Conservation (phyloP, 495 filamentous ascomycete genomes). For the Penicillium herquei region DNA sequence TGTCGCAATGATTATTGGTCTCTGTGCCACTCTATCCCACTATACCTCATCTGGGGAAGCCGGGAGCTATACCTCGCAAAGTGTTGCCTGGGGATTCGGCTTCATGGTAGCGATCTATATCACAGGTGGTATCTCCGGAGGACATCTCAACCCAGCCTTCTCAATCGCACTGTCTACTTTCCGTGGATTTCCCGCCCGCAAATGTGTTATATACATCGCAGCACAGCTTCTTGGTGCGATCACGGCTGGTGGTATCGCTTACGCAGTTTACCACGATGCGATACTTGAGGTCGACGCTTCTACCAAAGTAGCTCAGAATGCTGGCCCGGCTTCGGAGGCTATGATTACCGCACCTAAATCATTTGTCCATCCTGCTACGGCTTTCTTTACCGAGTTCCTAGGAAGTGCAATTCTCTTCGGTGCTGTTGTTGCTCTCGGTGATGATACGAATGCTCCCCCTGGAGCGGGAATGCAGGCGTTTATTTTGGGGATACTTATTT, state of each 20-base stretch:
- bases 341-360: constrained; percentile 53
- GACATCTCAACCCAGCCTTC: constrained; percentile 17
- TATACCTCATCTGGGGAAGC: constrained; percentile 9
- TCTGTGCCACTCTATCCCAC: constrained; percentile 12
- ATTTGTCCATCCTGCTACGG: constrained; percentile 45
- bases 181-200: constrained; percentile 16
- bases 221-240: constrained; percentile 16
- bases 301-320: not conserved
- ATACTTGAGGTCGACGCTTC: constrained; percentile 9
- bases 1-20: constrained; percentile 15
- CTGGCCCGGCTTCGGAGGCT: constrained; percentile 36
- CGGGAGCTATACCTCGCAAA: constrained; percentile 11
- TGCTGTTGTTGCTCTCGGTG: constrained; percentile 23
- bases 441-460: constrained; percentile 23
- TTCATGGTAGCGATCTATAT: constrained; percentile 22
- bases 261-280: constrained; percentile 16
- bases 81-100: constrained; percentile 16
- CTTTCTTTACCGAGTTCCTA: constrained; percentile 36
- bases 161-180: constrained; percentile 17
- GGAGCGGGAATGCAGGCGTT: constrained; percentile 28
- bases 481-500: constrained; percentile 19
- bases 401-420: constrained; percentile 20
- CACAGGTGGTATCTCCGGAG: constrained; percentile 17
- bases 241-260: constrained; percentile 15
- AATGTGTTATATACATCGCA: constrained; percentile 11